These are phyloP conservation scores for Berberis vulgaris DNA, from an alignment of 164 flowering plant genomes.

Conservation along the genomic window DNA sequence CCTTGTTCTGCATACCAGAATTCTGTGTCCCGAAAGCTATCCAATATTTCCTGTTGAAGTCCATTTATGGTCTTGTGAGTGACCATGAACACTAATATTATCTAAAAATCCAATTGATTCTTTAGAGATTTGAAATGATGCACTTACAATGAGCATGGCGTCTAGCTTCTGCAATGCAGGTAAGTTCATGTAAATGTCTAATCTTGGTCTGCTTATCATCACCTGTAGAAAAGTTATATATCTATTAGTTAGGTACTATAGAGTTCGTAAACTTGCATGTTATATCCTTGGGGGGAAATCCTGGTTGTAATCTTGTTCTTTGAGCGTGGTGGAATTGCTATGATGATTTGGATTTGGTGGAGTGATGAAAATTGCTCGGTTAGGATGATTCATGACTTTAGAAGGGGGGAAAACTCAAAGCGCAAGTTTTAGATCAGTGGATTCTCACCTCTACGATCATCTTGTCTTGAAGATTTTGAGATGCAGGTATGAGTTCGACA, in stretches of 20 bases:
- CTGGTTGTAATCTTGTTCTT: too few species aligned
- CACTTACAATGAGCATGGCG: slow-evolving; percentile 75
- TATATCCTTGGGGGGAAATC: too few species aligned
- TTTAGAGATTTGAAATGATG: neutral
- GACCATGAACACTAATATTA: too few species aligned
- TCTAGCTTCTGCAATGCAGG: slow-evolving; percentile 90
- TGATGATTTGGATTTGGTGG: too few species aligned
- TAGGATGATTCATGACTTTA: too few species aligned
- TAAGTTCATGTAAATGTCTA: slow-evolving; percentile 76
- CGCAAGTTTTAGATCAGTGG: neutral
- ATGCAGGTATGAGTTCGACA: slow-evolving; percentile 53
- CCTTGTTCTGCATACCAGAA: slow-evolving; percentile 76
- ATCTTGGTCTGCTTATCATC: slow-evolving; percentile 71
- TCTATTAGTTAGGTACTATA: too few species aligned
- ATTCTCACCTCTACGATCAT: slow-evolving; percentile 51
- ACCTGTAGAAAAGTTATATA: slow-evolving; percentile 29
- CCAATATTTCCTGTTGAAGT: slow-evolving; percentile 57
- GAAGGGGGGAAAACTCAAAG: neutral
- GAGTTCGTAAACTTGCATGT: too few species aligned
- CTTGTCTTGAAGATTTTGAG: slow-evolving; percentile 42
- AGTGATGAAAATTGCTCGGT: too few species aligned
- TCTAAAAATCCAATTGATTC: too few species aligned
- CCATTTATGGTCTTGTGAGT: neutral
- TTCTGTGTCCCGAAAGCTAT: slow-evolving; percentile 54
- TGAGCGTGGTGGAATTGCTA: too few species aligned